Conservation (phyloP, 2,329 filamentous ascomycete species). For the Penicillium hordei region DNA sequence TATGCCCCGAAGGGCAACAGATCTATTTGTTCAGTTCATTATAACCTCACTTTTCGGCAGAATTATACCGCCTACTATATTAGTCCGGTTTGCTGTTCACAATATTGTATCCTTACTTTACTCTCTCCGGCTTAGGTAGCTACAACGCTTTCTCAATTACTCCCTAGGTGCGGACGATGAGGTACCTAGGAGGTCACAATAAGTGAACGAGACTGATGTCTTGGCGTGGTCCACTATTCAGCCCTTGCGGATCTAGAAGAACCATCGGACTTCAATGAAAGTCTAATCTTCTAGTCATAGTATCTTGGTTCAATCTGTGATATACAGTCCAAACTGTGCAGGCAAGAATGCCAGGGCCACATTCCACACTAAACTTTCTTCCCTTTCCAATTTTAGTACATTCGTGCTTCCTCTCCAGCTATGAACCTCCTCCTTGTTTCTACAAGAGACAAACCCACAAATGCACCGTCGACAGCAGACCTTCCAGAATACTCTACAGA, state of each 20-base stretch:
- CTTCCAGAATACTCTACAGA: too few species aligned
- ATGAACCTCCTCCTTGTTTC: not conserved
- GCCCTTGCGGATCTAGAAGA: not conserved
- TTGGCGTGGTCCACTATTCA: not conserved
- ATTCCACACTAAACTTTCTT: not conserved
- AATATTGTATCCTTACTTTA: not conserved
- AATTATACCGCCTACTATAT: not conserved
- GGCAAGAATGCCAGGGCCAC: not conserved
- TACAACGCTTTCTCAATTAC: not conserved
- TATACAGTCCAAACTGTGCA: not conserved
- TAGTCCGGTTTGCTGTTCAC: not conserved
- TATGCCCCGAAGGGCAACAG: slow-evolving; percentile 50
- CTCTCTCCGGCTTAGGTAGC: not conserved
- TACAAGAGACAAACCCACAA: not conserved
- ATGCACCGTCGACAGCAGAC: not conserved
- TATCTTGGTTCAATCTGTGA: not conserved
- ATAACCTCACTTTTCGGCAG: slow-evolving; percentile 18
- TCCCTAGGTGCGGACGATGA: too few species aligned
- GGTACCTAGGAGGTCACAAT: not conserved
- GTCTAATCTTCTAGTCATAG: not conserved
- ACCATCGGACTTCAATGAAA: not conserved
- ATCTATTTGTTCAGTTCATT: slow-evolving; percentile 6
- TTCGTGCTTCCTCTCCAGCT: not conserved
- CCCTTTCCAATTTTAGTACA: too few species aligned
- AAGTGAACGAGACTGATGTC: not conserved